Evolutionary conservation across 345 rosid species (phyloP).

Genomic region (Eucalyptus erythrocorys): DNA sequence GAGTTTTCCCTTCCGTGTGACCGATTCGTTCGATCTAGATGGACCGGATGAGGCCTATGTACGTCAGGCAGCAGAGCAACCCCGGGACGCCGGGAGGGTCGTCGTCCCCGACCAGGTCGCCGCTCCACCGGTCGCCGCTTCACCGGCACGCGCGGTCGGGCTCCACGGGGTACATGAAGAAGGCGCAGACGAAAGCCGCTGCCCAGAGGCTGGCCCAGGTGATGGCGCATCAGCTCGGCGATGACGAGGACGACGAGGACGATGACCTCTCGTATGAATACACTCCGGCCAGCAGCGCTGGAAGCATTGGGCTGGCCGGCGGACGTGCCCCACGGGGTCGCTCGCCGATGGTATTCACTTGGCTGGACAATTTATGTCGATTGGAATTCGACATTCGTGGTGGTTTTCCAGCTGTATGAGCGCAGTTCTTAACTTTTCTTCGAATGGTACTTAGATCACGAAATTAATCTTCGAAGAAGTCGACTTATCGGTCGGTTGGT

Average conservation of each 20-base stretch:
- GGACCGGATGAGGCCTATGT: conserved; percentile 39
- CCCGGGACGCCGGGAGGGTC: conserved; percentile 20
- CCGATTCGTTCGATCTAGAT: conserved; percentile 2
- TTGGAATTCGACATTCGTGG: not conserved
- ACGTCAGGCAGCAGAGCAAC: conserved; percentile 30
- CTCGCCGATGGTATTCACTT: conserved; percentile 22
- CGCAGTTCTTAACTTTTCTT: not conserved
- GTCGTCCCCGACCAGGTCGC: conserved; percentile 34
- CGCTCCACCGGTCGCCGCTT: conserved; percentile 23
- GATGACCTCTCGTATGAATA: conserved; percentile 13
- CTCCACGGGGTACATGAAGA: conserved; percentile 38
- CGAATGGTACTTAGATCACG: not conserved
- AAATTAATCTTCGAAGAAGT: not conserved
- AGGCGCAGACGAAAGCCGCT: conserved; percentile 88
- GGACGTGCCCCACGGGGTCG: conserved; percentile 12
- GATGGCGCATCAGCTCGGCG: not conserved
- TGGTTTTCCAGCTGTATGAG: not conserved
- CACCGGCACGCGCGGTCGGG: conserved; percentile 55
- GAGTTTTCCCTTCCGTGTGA: not conserved
- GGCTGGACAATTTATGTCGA: not conserved
- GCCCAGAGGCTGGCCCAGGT: conserved; percentile 30
- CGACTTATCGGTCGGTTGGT: not conserved
- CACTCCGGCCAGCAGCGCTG: not conserved
- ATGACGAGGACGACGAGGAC: conserved; percentile 17
- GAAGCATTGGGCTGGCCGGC: conserved; percentile 24